Conservation (phyloP, 371 early-diverging fungal species). For the Hamiltosporidium tvaerminnensis region DNA sequence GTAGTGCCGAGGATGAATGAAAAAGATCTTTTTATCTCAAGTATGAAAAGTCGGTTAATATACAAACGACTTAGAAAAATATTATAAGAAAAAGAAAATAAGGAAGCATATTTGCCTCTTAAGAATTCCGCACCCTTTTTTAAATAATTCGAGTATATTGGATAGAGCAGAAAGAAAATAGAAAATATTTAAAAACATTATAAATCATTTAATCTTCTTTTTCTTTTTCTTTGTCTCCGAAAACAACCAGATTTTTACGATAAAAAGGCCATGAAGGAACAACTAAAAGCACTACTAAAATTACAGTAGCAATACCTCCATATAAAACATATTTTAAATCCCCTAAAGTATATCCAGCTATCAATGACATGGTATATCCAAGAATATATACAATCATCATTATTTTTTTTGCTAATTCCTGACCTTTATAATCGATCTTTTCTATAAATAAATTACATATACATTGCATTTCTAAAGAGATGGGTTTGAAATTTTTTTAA, state of each 20-base stretch:
- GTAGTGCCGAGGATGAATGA: no score
- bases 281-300: constrained; percentile 19
- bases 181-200: neutral
- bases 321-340: constrained; percentile 40
- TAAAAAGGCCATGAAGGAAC: constrained; percentile 51
- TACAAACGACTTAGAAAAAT: no score
- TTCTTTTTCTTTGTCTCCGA: constrained; percentile 7
- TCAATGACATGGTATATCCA: constrained; percentile 34
- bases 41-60: no score
- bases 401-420: constrained; percentile 35
- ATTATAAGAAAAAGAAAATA: no score
- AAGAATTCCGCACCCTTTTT: no score
- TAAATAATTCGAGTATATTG: no score
- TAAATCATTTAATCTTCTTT: constrained; percentile 1
- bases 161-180: no score
- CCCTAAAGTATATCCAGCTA: constrained; percentile 24
- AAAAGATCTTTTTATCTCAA: no score
- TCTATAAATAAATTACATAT: neutral
- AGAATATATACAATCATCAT: constrained; percentile 34
- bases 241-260: constrained; percentile 43
- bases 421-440: constrained; percentile 47
- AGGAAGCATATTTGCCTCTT: no score
- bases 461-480: no score
- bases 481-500: no score
- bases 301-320: constrained; percentile 19